phyloP scores from a whole-genome alignment of 208 protist species.

The Angomonas deanei region DNA sequence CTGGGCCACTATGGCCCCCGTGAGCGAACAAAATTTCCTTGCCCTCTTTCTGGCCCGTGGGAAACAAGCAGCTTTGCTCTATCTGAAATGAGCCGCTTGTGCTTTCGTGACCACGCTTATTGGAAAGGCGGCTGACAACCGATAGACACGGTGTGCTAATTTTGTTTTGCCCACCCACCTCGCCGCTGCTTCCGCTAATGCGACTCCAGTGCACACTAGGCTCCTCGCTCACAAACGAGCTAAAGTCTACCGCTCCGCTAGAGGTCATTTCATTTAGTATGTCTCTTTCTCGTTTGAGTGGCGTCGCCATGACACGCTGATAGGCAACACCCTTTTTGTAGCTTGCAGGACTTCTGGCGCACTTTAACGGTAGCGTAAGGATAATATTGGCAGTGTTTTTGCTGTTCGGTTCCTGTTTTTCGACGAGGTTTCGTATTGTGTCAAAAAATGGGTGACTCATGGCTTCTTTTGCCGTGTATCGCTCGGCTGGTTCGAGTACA shows the following conservation, averaged over 20 bases:
- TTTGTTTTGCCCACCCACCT: no score
- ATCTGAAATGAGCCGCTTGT: no score
- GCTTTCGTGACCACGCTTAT: no score
- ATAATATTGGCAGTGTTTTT: background rate
- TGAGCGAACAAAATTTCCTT: no score
- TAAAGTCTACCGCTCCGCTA: background rate
- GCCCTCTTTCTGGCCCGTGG: no score
- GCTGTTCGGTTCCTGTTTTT: background rate
- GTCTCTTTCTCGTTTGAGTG: slow-evolving; percentile 1
- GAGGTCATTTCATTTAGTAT: background rate
- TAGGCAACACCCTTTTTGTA: background rate
- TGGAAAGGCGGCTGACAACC: no score
- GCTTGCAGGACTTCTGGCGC: background rate
- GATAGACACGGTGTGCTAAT: no score
- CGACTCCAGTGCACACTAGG: slow-evolving; percentile 19
- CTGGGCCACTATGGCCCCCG: no score
- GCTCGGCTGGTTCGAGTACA: slow-evolving; percentile 41
- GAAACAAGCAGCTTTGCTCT: no score
- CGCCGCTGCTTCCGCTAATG: no score
- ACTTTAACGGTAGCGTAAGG: slow-evolving; percentile 5
- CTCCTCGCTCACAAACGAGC: slow-evolving; percentile 16
- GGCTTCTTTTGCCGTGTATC: slow-evolving; percentile 41
- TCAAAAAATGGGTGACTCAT: slow-evolving; percentile 57
- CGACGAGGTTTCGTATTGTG: background rate
- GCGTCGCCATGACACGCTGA: slow-evolving; percentile 3